Evolutionary conservation across 176 grass and related monocot species (phyloP).

Genomic region (Paspalum notatum): DNA sequence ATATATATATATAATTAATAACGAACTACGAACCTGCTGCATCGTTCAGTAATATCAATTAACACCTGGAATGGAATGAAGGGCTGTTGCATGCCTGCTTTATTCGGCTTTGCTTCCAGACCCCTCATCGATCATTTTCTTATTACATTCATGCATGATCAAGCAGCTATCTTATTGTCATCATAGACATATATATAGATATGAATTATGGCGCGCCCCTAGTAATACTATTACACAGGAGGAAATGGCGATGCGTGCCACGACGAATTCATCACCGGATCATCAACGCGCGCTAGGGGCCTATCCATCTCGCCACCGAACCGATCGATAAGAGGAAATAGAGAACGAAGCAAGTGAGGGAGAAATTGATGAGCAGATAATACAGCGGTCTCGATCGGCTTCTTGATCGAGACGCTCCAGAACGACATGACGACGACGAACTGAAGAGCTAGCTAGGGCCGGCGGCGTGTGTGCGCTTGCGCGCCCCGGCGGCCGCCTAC

Average conservation of each 20-base stretch:
- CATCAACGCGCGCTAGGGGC: neutral
- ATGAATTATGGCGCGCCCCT: neutral
- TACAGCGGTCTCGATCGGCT: neutral
- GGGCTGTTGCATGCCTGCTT: neutral
- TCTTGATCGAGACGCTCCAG: too few species aligned
- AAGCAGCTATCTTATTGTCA: conserved; percentile 33
- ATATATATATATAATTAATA: neutral
- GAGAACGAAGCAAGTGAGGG: neutral
- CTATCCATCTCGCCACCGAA: neutral
- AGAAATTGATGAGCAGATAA: neutral
- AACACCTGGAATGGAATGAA: neutral
- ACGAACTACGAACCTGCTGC: too few species aligned
- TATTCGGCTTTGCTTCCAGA: conserved; percentile 27
- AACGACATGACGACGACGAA: neutral
- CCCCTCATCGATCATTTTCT: neutral
- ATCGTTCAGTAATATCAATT: neutral
- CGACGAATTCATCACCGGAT: conserved; percentile 22
- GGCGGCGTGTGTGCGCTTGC: neutral
- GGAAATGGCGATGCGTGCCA: neutral
- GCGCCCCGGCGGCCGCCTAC: neutral
- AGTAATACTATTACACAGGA: conserved; percentile 33
- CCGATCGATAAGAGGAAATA: neutral
- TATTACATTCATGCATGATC: neutral
- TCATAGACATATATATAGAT: neutral
- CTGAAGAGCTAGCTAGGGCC: neutral